Evolutionary conservation across 2,329 filamentous ascomycete species (phyloP).

Genomic region (Aspergillus sp.): DNA sequence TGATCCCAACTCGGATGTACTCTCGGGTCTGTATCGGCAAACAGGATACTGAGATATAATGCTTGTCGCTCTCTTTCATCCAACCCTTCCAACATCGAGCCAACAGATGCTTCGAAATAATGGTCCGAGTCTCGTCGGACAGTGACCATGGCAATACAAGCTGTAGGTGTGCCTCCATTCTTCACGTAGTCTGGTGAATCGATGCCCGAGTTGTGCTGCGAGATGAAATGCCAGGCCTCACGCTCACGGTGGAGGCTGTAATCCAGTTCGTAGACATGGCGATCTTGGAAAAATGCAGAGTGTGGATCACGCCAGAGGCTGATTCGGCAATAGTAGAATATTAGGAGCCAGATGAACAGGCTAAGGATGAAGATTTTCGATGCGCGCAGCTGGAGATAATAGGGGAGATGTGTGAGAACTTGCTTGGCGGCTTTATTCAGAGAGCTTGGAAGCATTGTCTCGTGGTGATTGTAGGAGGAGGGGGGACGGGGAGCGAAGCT

Average conservation of each 20-base stretch:
- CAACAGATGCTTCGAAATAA: conserved; percentile 31
- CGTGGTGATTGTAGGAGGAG: too few relatives aligned
- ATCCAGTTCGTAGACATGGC: conserved; percentile 28
- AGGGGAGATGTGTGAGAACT: too few relatives aligned
- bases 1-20: conserved; percentile 29
- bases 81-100: conserved; percentile 27
- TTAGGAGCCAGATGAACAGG: conserved; percentile 10
- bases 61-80: conserved; percentile 24
- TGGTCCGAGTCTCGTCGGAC: conserved; percentile 25
- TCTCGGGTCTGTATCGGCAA: conserved; percentile 27
- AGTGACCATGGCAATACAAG: conserved; percentile 29
- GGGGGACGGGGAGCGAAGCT: too few relatives aligned
- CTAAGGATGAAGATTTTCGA: too few relatives aligned
- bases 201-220: conserved; percentile 20
- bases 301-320: conserved; percentile 32
- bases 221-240: conserved; percentile 24
- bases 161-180: conserved; percentile 12
- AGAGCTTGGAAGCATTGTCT: too few relatives aligned
- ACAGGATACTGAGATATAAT: conserved; percentile 25
- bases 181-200: conserved; percentile 10
- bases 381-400: too few relatives aligned
- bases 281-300: conserved; percentile 30
- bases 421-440: too few relatives aligned
- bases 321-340: conserved; percentile 24
- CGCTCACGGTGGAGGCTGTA: conserved; percentile 31